Conservation (phyloP, 2,329 filamentous ascomycete genomes). For the Clarireedia hainanense region DNA sequence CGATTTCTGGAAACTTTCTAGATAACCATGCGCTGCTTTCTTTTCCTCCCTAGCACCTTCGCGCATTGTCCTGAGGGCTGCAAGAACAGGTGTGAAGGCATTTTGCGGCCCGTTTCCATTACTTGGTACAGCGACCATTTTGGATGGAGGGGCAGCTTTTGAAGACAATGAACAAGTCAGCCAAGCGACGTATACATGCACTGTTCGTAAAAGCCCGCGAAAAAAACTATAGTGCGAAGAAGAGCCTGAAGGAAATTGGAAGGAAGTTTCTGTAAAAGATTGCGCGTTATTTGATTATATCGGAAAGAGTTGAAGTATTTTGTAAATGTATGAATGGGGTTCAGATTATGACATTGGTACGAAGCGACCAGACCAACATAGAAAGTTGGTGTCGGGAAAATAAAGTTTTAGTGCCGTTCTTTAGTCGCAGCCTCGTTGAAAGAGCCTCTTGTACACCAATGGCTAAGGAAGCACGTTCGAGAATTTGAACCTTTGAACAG, state of each 20-base stretch:
- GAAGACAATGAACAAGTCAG: constrained; percentile 8
- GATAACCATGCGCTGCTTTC: constrained; percentile 80
- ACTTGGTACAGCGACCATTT: constrained; percentile 31
- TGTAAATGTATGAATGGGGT: background rate
- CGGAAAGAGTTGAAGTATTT: constrained; percentile 7
- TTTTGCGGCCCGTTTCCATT: constrained; percentile 56
- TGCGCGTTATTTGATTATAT: background rate
- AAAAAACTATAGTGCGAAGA: background rate
- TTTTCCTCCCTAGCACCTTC: constrained; percentile 76
- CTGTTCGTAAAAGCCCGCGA: background rate
- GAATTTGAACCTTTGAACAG: background rate
- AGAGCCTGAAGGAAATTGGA: background rate
- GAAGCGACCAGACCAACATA: too few species aligned
- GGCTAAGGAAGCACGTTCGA: background rate
- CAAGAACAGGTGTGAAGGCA: constrained; percentile 76
- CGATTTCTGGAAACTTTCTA: constrained; percentile 97
- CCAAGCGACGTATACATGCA: constrained; percentile 10
- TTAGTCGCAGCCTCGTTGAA: background rate
- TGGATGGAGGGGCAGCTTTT: constrained; percentile 24
- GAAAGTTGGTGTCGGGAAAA: constrained; percentile 1
- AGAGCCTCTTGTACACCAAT: background rate
- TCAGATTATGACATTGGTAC: too few species aligned
- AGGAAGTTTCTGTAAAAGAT: background rate
- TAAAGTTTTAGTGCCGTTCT: constrained; percentile 10
- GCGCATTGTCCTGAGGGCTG: constrained; percentile 87